Conservation (phyloP, 2,329 filamentous ascomycete genomes). For the Macrophomina tecta region DNA sequence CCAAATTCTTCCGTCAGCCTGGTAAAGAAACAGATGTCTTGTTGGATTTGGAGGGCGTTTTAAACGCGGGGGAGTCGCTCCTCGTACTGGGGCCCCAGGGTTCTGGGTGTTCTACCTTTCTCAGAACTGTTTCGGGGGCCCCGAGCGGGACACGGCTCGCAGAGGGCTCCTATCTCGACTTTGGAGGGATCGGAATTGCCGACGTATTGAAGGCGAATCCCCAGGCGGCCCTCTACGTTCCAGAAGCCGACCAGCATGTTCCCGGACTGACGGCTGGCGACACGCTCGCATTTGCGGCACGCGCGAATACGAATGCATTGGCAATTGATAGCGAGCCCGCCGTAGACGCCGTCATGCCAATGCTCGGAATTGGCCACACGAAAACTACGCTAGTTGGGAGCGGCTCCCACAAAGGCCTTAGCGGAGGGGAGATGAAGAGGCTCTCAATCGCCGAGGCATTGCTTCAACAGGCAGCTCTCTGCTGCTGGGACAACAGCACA, state of each 20-base stretch:
- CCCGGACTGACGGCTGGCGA: conserved; percentile 76
- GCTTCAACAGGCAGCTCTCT: conserved; percentile 61
- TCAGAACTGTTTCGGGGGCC: conserved; percentile 82
- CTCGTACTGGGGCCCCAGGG: conserved; percentile 72
- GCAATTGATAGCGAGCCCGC: conserved; percentile 33
- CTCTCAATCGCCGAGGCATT: conserved; percentile 78
- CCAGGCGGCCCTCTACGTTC: conserved; percentile 83
- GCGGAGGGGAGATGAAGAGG: conserved; percentile 76
- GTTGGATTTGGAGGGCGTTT: conserved; percentile 53
- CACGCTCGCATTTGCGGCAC: conserved; percentile 76
- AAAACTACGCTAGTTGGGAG: conserved; percentile 73
- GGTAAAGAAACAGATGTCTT: too few relatives aligned
- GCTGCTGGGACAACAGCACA: conserved; percentile 78
- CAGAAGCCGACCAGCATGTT: conserved; percentile 81
- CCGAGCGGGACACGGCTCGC: conserved; percentile 66
- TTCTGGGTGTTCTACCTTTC: conserved; percentile 72
- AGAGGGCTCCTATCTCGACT: conserved; percentile 75
- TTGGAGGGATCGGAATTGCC: conserved; percentile 73
- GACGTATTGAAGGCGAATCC: conserved; percentile 55
- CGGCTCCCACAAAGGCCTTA: conserved; percentile 72
- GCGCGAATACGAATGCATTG: conserved; percentile 66
- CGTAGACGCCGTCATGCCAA: conserved; percentile 47
- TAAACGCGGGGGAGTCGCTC: conserved; percentile 74
- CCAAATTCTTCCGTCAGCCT: too few relatives aligned
- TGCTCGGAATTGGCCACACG: conserved; percentile 75